These are phyloP conservation scores for Calophaca sinica DNA, from an alignment of 306 rosid genomes.

Conservation along the genomic window DNA sequence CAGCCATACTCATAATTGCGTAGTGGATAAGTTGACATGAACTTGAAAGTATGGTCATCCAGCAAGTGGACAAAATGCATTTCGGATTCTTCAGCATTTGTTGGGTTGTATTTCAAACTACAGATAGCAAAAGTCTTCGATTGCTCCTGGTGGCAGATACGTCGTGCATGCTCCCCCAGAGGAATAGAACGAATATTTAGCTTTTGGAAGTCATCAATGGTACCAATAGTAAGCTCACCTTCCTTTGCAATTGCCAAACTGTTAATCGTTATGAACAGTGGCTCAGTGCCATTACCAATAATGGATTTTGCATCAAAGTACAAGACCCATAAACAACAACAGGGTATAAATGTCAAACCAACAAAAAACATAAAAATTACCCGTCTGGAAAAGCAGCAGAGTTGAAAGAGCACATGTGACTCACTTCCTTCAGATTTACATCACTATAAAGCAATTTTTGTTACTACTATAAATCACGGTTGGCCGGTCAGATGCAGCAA, in stretches of 20 bases:
- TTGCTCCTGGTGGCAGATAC: slow-evolving; percentile 94
- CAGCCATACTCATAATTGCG: slow-evolving; percentile 86
- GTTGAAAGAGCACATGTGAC: slow-evolving; percentile 95
- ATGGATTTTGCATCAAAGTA: slow-evolving; percentile 25
- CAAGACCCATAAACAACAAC: slow-evolving; percentile 19
- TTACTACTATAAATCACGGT: slow-evolving; percentile 91
- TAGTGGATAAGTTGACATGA: slow-evolving; percentile 80
- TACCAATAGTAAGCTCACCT: slow-evolving; percentile 98
- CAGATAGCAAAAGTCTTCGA: slow-evolving; percentile 86
- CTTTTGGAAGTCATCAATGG: slow-evolving; percentile 97
- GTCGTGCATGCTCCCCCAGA: slow-evolving; percentile 86
- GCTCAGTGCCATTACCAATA: slow-evolving; percentile 14
- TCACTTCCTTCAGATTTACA: slow-evolving; percentile 89
- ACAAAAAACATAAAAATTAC: slow-evolving; percentile 47
- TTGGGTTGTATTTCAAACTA: slow-evolving; percentile 72
- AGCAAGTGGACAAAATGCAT: slow-evolving; percentile 82
- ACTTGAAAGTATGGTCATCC: slow-evolving; percentile 96
- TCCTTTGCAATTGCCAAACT: slow-evolving; percentile 97
- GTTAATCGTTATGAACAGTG: slow-evolving; percentile 41
- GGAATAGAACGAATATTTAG: slow-evolving; percentile 96
- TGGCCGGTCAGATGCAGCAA: slow-evolving; percentile 94
- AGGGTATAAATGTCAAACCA: slow-evolving; percentile 22
- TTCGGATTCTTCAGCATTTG: slow-evolving; percentile 87
- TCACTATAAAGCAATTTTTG: slow-evolving; percentile 88
- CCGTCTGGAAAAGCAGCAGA: slow-evolving; percentile 95